These are phyloP conservation scores for Biscogniauxia mediterranea DNA, from an alignment of 2,329 filamentous ascomycete genomes.

Conservation along the genomic window DNA sequence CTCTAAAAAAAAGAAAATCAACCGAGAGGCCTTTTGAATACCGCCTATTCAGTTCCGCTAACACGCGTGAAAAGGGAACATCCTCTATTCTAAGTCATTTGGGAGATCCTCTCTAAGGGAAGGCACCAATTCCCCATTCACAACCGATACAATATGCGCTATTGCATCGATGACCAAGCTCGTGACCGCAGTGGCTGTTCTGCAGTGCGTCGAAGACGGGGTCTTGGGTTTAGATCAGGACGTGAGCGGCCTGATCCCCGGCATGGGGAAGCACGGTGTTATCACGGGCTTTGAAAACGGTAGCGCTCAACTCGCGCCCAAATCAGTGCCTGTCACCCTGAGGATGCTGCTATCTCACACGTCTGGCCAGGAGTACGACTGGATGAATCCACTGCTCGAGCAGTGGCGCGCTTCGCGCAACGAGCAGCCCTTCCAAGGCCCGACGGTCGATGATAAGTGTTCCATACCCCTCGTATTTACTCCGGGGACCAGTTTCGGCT, in stretches of 20 bases:
- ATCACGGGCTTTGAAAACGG: constrained; percentile 45
- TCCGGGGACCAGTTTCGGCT: constrained; percentile 22
- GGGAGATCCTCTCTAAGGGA: constrained; percentile 22
- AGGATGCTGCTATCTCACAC: constrained; percentile 52
- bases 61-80: constrained; percentile 18
- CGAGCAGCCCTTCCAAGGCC: constrained; percentile 18
- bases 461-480: constrained; percentile 19
- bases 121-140: constrained; percentile 23
- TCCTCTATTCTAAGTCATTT: constrained; percentile 23
- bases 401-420: constrained; percentile 27
- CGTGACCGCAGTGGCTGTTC: constrained; percentile 48
- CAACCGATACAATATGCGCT: constrained; percentile 19
- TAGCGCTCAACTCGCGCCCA: constrained; percentile 35
- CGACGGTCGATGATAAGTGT: constrained; percentile 20
- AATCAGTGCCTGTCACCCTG: constrained; percentile 43
- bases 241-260: constrained; percentile 44
- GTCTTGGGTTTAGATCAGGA: constrained; percentile 46
- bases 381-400: constrained; percentile 33
- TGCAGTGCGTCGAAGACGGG: constrained; percentile 56
- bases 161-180: constrained; percentile 40
- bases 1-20: too few species aligned
- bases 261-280: constrained; percentile 46
- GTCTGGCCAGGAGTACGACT: constrained; percentile 47
- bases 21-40: not conserved
- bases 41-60: not conserved